Evolutionary conservation across 129 eudicot genomes (phyloP).

Genomic region (Glebionis coronaria): DNA sequence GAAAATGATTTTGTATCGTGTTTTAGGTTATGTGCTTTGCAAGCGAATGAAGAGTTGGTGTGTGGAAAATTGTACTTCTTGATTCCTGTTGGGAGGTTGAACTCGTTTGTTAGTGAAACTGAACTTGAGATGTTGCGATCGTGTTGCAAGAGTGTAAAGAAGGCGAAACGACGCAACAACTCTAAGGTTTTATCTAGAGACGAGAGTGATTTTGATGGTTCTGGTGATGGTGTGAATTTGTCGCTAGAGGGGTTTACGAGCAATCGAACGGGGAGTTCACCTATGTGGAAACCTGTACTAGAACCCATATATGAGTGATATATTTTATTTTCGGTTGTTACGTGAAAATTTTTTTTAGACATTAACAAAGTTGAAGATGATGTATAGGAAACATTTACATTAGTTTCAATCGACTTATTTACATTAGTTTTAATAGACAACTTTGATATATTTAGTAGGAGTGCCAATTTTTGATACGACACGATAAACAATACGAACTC

Average conservation of each 20-base stretch:
- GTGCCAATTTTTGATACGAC: no score
- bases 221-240: background rate
- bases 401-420: background rate
- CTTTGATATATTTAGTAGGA: no score
- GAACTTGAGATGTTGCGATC: conserved; percentile 38
- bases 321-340: background rate
- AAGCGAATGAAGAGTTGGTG: conserved; percentile 35
- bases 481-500: no score
- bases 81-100: conserved; percentile 39
- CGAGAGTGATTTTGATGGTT: background rate
- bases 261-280: background rate
- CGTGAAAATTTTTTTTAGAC: background rate
- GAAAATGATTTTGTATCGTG: conserved; percentile 22
- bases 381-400: background rate
- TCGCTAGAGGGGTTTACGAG: background rate
- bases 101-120: conserved; percentile 31
- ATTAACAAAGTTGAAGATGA: conserved; percentile 1
- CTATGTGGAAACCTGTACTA: conserved; percentile 51
- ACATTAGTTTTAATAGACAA: no score
- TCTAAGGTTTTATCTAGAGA: conserved; percentile 38
- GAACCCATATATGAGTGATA: conserved; percentile 47
- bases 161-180: conserved; percentile 17
- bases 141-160: background rate
- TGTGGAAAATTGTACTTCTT: conserved; percentile 34
- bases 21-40: conserved; percentile 32